Base-by-base conservation (phyloP, 2,329 filamentous ascomycete species). In the Periconia macrospinosa region DNA sequence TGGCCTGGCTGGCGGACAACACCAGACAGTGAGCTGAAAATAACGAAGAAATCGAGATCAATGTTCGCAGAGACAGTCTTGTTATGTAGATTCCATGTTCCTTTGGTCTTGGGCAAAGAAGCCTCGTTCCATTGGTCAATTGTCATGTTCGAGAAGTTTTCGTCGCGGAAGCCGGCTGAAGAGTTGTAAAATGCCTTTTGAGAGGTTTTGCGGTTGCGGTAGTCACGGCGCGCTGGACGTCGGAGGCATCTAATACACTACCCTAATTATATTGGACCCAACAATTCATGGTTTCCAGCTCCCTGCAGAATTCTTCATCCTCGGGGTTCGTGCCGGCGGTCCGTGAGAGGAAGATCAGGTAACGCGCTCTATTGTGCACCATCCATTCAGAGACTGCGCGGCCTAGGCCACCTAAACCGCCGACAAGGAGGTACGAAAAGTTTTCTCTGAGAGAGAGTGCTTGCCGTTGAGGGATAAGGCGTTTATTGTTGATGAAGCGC, bases 401-500 rank as follows among this genome's bases (percentile, higher is more conserved):
- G 0, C 66, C 62, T 3, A 70, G 49, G 6, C 68, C 68, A 19
- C 60, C 60, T 2, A 70, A 41, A 10, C 68, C 61, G 2, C 68
- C 68, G 8, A 57, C 45, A 3, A 70, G 41, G 1, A 70, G 52
- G 41, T 68, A 70, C 1, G 59, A 17, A 27, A 8, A 3, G 23
- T 27, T 8, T 27, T 27, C 23, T 27, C 23, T 27, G 3, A 27
- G 23, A 27, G 23, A 27, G 23, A 58, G 41, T 30, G 33, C 7
- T n/a, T 55, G 10, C 55, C 42, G 45, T 6, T 30, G 23, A 30
- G 18, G 2, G 52, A 52, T 5, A 8, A 20, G 6, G 23, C 47
- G 6, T 74, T 89, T 11, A 77, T 89, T 10, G 80, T 89, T 1
- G 87, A 89, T 52, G 86, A 89, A 65, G 86, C 86, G 1, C 87